Evolutionary conservation across 2,329 filamentous ascomycete genomes (phyloP), one percentile per base, ranked within the genome.

Genomic region (Ambrosiella beaveri): DNA sequence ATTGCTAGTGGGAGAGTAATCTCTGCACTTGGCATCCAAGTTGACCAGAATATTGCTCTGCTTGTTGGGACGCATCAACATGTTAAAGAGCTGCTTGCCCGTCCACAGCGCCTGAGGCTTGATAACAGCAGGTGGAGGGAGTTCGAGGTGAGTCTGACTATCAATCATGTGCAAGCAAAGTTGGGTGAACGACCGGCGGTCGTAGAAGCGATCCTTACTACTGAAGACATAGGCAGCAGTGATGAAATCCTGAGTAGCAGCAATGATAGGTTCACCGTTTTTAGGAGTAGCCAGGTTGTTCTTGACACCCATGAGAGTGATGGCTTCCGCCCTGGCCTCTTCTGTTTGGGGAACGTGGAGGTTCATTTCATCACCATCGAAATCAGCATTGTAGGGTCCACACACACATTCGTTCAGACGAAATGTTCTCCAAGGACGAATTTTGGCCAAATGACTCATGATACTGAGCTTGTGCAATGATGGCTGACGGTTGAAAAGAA

Each of bases 331-430:
- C 59, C 93, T 81, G 9, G 93, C 91, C 70, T 98, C 93, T 72
- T 98, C 93, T 0, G 93, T 97, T 68, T 98, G 93, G 1, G 93
- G 93, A 13, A 98, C 90, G 71, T 98, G 93, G 53, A 98, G 72
- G 65, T 98, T 98, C 93, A 98, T 98, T 70, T 98, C 93, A 65
- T 98, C 93, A 61, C 93, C 93, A 65, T 98, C 93, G 64, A 98
- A 98, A 79, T 98, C 93, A 58, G 93, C 93, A 65, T 98, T 98
- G 75, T 98, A 98, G 2, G 93, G 93, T 62, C 86, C 90, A 71
- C 93, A 98, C 1, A 95, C 93, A 79, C 93, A 98, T 69, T 98
- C 93, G 68, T 98, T 98, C 15, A 98, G 77, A 57, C 93, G 85
- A 68, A 98, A 97, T 0, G 93, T 98, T 69, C 90, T 83, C 84